Evolutionary conservation across 2,329 filamentous ascomycete species (phyloP), one percentile per base, ranked within the genome.

Genomic region (Colletotrichum filicis): DNA sequence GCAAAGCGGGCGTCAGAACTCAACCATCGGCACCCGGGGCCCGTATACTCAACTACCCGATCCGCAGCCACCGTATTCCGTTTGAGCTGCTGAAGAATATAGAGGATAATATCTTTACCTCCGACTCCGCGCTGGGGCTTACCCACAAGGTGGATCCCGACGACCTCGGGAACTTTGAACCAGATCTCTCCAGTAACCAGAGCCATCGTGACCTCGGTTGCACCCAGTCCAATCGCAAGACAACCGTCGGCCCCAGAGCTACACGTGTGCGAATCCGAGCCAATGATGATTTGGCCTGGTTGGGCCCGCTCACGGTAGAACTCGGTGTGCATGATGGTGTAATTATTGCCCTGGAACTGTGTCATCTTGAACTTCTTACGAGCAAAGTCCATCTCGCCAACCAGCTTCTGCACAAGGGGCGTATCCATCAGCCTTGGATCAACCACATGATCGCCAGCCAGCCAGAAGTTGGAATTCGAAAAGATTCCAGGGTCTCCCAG

Each of bases 401-500:
- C 67, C 19, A 70, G 67, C 19, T 65, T 70, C 42, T 70, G 67
- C 11, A 70, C 61, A 11, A 70, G 55, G 9, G 67, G 67, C 16
- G 67, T 70, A 24, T 70, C 61, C 61, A 65, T 65, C 35, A 66
- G 56, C 42, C 68, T 58, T 1, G 86, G 86, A 65, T 88, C 85
- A 4, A 87, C 85, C 4, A 84, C 80, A 73, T 88, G 86, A 75
- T 88, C 87, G 2, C 83, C 83, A 0, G 85, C 86, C 6, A 88
- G 80, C 86, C 86, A 88, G 74, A 88, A 70, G 22, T 37, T 58
- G 32, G 61, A 65, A 53, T 70, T 70, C 9, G 61, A 65, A 30
- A 70, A 70, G 11, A 66, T 37, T 19, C 67, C 67, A 24, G 67
- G 67, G 24, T 70, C 61, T 16, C 67, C 67, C 14, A 70, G 55